Evolutionary conservation across 2,329 filamentous ascomycete genomes (phyloP).

Genomic region (Fusarium zealandicum): DNA sequence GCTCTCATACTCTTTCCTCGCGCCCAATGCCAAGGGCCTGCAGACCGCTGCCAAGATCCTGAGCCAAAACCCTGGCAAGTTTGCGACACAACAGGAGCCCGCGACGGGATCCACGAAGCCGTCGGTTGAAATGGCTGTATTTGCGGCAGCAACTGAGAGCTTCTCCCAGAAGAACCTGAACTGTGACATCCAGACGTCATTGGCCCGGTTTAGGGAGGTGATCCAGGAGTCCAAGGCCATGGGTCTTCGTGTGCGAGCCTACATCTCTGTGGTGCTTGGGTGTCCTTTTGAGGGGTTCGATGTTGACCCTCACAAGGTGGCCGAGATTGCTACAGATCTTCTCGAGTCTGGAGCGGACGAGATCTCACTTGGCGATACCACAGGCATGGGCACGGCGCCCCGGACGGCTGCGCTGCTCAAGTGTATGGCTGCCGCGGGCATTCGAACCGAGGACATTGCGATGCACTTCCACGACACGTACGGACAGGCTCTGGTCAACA

Average conservation of each 20-base stretch:
- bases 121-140: slow-evolving; percentile 76
- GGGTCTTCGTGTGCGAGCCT: slow-evolving; percentile 75
- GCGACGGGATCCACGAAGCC: slow-evolving; percentile 52
- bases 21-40: slow-evolving; percentile 78
- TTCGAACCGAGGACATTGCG: slow-evolving; percentile 74
- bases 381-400: slow-evolving; percentile 86
- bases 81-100: slow-evolving; percentile 59
- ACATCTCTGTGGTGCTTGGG: slow-evolving; percentile 81
- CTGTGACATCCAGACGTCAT: slow-evolving; percentile 76
- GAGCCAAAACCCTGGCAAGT: slow-evolving; percentile 57
- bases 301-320: slow-evolving; percentile 68
- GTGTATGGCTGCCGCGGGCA: slow-evolving; percentile 69
- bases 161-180: slow-evolving; percentile 86
- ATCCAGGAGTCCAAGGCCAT: slow-evolving; percentile 71
- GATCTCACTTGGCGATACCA: slow-evolving; percentile 89
- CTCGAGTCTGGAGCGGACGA: slow-evolving; percentile 90
- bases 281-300: slow-evolving; percentile 78
- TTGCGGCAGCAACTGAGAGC: slow-evolving; percentile 80
- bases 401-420: slow-evolving; percentile 70
- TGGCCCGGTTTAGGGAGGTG: slow-evolving; percentile 73
- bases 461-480: slow-evolving; percentile 93
- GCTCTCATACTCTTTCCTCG: slow-evolving; percentile 80
- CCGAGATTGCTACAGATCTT: slow-evolving; percentile 71
- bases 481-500: slow-evolving; percentile 84
- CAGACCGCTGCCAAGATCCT: slow-evolving; percentile 66